Conservation (phyloP, 202 grass and related monocot species). For the Eragrostis tef region DNA sequence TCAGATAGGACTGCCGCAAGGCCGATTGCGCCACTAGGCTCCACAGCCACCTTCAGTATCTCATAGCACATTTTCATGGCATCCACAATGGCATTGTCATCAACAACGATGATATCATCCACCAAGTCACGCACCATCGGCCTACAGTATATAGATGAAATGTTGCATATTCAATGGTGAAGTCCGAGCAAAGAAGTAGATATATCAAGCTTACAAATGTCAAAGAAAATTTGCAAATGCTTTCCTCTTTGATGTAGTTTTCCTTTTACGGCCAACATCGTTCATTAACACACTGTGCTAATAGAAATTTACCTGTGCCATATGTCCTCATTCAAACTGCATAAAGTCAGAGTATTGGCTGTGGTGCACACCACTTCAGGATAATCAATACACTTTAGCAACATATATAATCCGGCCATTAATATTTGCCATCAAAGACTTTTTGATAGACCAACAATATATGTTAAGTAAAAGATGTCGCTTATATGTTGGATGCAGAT, state of each 20-base stretch:
- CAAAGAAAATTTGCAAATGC: constrained; percentile 25
- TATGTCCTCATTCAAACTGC: not conserved
- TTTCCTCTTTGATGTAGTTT: not conserved
- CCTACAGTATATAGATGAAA: constrained; percentile 54
- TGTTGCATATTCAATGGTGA: not conserved
- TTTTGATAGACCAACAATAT: not conserved
- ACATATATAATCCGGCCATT: no score
- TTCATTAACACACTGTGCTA: not conserved
- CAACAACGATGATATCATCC: constrained; percentile 78
- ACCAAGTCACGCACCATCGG: constrained; percentile 84
- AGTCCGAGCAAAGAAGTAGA: not conserved
- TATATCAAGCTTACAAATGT: not conserved
- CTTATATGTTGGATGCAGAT: constrained; percentile 17
- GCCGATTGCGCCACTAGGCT: constrained; percentile 75
- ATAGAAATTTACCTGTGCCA: not conserved
- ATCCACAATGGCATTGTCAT: constrained; percentile 69
- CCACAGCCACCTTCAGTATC: constrained; percentile 83
- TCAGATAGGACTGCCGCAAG: constrained; percentile 76
- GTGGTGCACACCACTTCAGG: not conserved
- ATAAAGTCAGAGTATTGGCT: not conserved
- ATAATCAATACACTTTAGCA: no score
- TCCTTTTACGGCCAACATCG: not conserved
- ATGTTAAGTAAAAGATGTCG: not conserved
- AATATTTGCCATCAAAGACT: not conserved
- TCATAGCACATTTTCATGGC: constrained; percentile 93